Evolutionary conservation across 345 rosid species (phyloP), one percentile per base, ranked within the genome.

Genomic region (Salix purpurea): DNA sequence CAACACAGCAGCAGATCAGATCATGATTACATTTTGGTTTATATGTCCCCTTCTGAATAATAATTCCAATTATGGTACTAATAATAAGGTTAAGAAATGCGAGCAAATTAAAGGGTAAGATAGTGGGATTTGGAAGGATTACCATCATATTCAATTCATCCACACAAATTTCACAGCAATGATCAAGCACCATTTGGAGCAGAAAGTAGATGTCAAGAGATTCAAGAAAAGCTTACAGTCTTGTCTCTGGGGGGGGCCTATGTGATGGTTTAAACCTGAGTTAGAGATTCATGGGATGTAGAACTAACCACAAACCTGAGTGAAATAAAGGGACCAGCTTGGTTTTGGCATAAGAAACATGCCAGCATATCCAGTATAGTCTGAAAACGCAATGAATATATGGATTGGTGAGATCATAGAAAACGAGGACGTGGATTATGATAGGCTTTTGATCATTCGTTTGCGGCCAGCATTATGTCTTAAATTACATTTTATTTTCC

Each of bases 1-100:
- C 69, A 82, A 78, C 64, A 58, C 72, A 76, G 69, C 81, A 83
- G 78, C 79, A 78, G 78, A 67, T 69, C 71, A 70, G 71, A 82
- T 21, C 36, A 89, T 88, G 86, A 92, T 89, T 85, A 67, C 84
- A 18, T 84, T 84, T 85, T 88, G 91, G 92, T 90, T 89, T 86
- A 84, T 77, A 74, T 87, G 89, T 89, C 88, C 78, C 86, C 91
- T 86, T 90, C 91, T 69, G 65, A 79, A 82, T 84, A 76, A 80
- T 85, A 79, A 87, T 89, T 62, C 85, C 81, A 87, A 88, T 88
- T 85, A 86, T 91, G 72, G 73, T 76, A 73, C 78, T 85, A 80
- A 84, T 85, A 83, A 83, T 82, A 79, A 78, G 90, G 78, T 69
- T 80, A 84, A 72, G 76, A 86, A 79, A 83, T 69, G 46, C 68